A percentile compares a stretch with the other conserved stretches of the same genome.
These are phyloP conservation scores for Quercus alba DNA, from an alignment of 306 rosid genomes.

Conservation along the genomic window DNA sequence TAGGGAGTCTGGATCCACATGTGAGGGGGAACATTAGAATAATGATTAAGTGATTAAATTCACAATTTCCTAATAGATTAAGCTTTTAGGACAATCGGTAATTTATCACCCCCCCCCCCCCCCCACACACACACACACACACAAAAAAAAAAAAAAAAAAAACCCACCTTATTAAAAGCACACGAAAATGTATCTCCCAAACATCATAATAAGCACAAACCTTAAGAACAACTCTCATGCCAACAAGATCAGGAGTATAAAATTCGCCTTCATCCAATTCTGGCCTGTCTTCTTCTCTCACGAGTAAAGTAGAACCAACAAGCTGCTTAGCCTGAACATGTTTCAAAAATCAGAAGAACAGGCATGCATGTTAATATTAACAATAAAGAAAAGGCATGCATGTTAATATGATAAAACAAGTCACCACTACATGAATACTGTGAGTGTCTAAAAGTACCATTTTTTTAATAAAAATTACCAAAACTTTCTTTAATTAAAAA, in stretches of 20 bases:
- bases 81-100: too few species aligned
- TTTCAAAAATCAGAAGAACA: conserved; percentile 23
- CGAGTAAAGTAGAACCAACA: conserved; percentile 80
- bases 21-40: too few species aligned
- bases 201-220: conserved; percentile 32
- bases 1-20: too few species aligned
- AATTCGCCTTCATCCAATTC: conserved; percentile 82
- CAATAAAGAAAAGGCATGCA: conserved; percentile 5
- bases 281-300: conserved; percentile 82
- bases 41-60: too few species aligned
- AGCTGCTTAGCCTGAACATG: conserved; percentile 79
- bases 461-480: too few species aligned
- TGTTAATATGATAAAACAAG: conserved; percentile 3
- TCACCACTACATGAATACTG: background rate
- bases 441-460: background rate
- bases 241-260: conserved; percentile 82
- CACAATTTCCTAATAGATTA: too few species aligned
- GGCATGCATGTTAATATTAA: background rate
- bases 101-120: too few species aligned
- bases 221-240: conserved; percentile 86
- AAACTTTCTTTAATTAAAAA: background rate
- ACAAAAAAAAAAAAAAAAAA: background rate
- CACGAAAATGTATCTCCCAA: background rate
- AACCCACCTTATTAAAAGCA: background rate
- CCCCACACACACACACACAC: too few species aligned